Evolutionary conservation across 495 filamentous ascomycete species (phyloP).

Genomic region (Aspergillus nanangensis): DNA sequence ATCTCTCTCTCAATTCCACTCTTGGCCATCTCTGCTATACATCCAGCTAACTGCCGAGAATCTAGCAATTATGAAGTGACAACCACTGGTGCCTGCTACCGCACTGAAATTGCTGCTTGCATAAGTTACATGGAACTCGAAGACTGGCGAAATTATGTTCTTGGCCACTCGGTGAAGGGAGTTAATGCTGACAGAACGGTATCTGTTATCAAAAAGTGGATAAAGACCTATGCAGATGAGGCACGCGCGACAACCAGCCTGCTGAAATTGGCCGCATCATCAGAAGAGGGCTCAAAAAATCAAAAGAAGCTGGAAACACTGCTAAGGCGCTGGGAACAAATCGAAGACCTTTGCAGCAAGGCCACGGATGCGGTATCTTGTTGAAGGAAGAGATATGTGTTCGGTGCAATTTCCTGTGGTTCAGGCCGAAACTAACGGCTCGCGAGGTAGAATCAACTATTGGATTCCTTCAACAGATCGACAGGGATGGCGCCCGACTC

Average conservation of each 20-base stretch:
- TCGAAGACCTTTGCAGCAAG: slow-evolving; percentile 34
- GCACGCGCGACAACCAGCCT: slow-evolving; percentile 31
- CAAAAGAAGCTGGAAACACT: slow-evolving; percentile 31
- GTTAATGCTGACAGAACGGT: slow-evolving; percentile 29
- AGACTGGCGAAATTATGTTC: slow-evolving; percentile 43
- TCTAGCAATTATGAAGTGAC: slow-evolving; percentile 61
- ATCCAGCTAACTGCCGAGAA: too few relatives aligned
- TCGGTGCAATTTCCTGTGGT: neutral
- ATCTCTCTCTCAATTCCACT: slow-evolving; percentile 2
- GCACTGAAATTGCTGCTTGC: slow-evolving; percentile 67
- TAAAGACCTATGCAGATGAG: slow-evolving; percentile 31
- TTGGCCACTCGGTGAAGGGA: slow-evolving; percentile 32
- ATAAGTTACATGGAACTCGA: slow-evolving; percentile 41
- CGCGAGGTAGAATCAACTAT: too few relatives aligned
- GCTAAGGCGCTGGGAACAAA: slow-evolving; percentile 49
- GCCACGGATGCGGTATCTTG: slow-evolving; percentile 24
- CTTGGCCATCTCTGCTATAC: slow-evolving; percentile 4
- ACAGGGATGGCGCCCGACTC: slow-evolving; percentile 33
- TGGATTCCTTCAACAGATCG: slow-evolving; percentile 16
- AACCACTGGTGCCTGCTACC: slow-evolving; percentile 57
- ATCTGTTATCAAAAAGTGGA: slow-evolving; percentile 35
- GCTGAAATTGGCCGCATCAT: slow-evolving; percentile 24
- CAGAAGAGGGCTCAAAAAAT: slow-evolving; percentile 16
- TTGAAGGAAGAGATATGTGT: slow-evolving; percentile 1
- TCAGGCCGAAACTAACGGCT: too few relatives aligned